Percentiles rank a stretch among this genome's conserved stretches.
Evolutionary conservation across 306 rosid genomes (phyloP).

Genomic region (Citrullus mucosospermus): DNA sequence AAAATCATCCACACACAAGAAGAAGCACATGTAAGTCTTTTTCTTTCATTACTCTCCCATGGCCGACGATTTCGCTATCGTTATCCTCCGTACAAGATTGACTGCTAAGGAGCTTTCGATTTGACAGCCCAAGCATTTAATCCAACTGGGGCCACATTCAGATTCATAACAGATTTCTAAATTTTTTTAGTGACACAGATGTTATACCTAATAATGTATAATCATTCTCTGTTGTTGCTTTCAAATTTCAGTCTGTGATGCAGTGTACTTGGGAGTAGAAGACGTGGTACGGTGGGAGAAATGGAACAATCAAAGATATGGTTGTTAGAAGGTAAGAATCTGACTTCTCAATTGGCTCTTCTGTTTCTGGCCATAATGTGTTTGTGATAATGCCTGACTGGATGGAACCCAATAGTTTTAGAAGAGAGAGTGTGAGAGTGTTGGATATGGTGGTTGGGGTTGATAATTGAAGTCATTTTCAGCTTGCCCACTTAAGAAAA

Average conservation of each 20-base stretch:
- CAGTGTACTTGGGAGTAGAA: constrained; percentile 17
- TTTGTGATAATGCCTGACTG: neutral
- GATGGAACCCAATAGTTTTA: neutral
- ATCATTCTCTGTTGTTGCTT: neutral
- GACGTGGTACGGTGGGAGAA: constrained; percentile 20
- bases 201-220: neutral
- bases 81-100: neutral
- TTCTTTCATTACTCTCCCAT: neutral
- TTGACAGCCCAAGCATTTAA: neutral
- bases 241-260: neutral
- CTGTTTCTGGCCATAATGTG: neutral
- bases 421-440: neutral
- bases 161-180: neutral
- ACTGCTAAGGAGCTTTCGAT: neutral
- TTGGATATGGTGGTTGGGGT: neutral
- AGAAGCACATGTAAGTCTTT: neutral
- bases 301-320: constrained; percentile 9
- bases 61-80: neutral
- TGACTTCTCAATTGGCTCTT: neutral
- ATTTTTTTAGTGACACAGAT: neutral
- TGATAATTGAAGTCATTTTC: neutral
- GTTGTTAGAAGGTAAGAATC: neutral
- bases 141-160: neutral
- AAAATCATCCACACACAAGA: neutral
- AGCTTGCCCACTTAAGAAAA: neutral